phyloP scores from a whole-genome alignment of 371 early-diverging fungal species.

The Cladochytrium tenue region DNA sequence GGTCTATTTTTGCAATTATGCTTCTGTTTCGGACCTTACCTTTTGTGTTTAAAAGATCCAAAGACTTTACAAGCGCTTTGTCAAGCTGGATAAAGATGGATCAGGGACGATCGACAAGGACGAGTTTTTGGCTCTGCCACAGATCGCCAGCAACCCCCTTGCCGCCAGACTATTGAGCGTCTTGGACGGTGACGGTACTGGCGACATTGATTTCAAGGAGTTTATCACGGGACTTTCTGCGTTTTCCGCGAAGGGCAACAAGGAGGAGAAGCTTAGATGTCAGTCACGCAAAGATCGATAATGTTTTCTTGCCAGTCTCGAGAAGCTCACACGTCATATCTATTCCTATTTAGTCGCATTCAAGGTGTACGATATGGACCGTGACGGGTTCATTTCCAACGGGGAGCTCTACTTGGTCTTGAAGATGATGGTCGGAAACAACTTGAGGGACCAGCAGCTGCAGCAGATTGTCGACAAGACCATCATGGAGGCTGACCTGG shows the following conservation, averaged over 20 bases:
- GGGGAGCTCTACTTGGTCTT: constrained; percentile 95
- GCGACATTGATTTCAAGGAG: constrained; percentile 97
- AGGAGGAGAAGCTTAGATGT: constrained; percentile 90
- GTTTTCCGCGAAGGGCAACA: constrained; percentile 89
- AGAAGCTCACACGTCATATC: too few relatives aligned
- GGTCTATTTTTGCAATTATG: neutral
- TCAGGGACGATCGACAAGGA: constrained; percentile 92
- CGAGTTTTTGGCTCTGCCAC: constrained; percentile 85
- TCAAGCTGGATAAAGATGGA: constrained; percentile 94
- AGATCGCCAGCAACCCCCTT: constrained; percentile 94
- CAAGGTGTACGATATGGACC: constrained; percentile 98
- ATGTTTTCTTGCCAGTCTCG: neutral
- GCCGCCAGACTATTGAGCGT: constrained; percentile 92
- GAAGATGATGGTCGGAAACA: constrained; percentile 97
- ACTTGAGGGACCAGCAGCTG: constrained; percentile 89
- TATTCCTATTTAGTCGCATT: constrained; percentile 79
- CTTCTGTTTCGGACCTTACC: neutral
- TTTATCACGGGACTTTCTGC: constrained; percentile 91
- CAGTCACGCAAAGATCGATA: too few relatives aligned
- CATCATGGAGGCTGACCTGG: constrained; percentile 95
- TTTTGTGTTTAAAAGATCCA: constrained; percentile 66
- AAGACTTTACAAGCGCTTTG: constrained; percentile 94
- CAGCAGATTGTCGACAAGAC: constrained; percentile 99
- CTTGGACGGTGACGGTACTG: constrained; percentile 95
- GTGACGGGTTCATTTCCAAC: constrained; percentile 96